Conservation (phyloP, 2,329 filamentous ascomycete genomes). For the Coniochaeta sp. region DNA sequence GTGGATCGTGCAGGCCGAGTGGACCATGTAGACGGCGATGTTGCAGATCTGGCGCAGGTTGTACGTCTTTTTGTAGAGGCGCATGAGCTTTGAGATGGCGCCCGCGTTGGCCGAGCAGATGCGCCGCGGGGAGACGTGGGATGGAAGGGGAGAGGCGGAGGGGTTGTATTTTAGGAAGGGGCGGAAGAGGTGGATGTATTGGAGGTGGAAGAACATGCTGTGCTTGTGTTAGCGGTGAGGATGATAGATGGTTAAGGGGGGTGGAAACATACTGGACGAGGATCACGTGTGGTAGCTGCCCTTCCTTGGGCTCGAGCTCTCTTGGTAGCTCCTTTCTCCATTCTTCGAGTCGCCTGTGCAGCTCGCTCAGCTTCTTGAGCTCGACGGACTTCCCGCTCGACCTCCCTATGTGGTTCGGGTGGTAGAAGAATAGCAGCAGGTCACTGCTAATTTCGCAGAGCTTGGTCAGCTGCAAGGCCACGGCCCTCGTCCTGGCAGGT, state of each 20-base stretch:
- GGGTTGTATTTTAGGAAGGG: conserved; percentile 90
- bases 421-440: conserved; percentile 83
- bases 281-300: conserved; percentile 76
- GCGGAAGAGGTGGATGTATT: conserved; percentile 92
- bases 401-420: conserved; percentile 60
- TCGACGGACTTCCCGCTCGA: conserved; percentile 72
- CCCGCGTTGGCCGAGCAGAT: conserved; percentile 86
- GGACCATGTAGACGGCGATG: conserved; percentile 90
- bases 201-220: conserved; percentile 95
- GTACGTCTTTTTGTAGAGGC: conserved; percentile 87
- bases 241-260: neutral
- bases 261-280: conserved; percentile 65
- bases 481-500: conserved; percentile 73
- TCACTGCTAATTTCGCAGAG: conserved; percentile 94
- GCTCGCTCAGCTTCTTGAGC: conserved; percentile 84
- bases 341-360: conserved; percentile 82
- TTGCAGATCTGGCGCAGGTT: conserved; percentile 92
- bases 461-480: conserved; percentile 72
- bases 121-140: conserved; percentile 82
- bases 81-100: conserved; percentile 87
- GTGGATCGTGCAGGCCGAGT: conserved; percentile 92
- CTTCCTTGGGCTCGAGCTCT: conserved; percentile 85
- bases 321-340: conserved; percentile 80
- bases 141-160: conserved; percentile 71
- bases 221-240: neutral